Evolutionary conservation across 225 moss, liverwort and hornwort species (phyloP), one percentile per base, ranked within the genome.

Genomic region (Marchantia paleacea): DNA sequence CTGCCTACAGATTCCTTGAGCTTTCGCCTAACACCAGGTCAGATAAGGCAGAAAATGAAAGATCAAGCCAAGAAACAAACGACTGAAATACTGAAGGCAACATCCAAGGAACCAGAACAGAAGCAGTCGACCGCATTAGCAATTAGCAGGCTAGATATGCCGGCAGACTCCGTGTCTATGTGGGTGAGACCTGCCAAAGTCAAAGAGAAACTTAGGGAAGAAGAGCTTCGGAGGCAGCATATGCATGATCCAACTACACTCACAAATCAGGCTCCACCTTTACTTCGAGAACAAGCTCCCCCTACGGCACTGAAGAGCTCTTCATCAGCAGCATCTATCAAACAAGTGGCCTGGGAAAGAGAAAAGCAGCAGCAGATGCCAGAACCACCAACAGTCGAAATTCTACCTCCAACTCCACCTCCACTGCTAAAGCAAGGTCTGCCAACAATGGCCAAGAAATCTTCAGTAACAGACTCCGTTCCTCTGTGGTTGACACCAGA

Each of bases 401-500:
- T 24, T 5, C 29, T 26, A 13, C 30, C 28, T 31, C 30, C 31
- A 29, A 0, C 68, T 30, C 24, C n/a, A 19, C 2, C 30, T 29
- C 30, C 0, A 1, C 39, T 39, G 39, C 39, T 39, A 39, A 68
- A 12, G 15, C 68, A 68, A 68, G 68, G 29, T 68, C 20, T 1
- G 18, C 48, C 18, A 9, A 14, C 47, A 19, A 22, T 48, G 30
- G 7, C 39, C 22, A 71, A 20, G 19, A 71, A 50, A 71, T 48
- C 49, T 29, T 29, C 74, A 7, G 10, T 10, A 3, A 74, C 74
- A 52, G 74, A 74, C 13, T 55, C 74, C 26, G 54, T 74, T 13
- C 28, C 74, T 26, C 52, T 53, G 74, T 54, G 54, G 53, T 54
- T 53, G 74, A 74, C 74, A 10, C 74, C 71, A 71, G 71, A 71